Evolutionary conservation across 306 rosid genomes (phyloP).

Genomic region (Sicyos edulis): DNA sequence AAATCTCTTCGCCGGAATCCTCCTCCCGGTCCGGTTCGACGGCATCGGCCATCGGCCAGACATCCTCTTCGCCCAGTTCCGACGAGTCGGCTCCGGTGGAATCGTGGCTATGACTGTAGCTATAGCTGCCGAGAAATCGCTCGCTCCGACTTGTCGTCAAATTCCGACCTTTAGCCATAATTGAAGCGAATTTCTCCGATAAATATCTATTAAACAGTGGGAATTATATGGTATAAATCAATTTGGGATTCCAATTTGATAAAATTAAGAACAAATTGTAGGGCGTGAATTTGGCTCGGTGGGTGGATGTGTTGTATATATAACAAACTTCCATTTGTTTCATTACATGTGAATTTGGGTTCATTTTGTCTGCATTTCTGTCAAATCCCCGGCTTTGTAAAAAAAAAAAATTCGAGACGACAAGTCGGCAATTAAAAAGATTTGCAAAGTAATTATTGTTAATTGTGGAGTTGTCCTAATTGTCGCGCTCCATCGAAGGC

Average conservation of each 20-base stretch:
- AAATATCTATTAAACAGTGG: neutral
- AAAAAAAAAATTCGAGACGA: too few species aligned
- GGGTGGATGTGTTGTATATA: too few species aligned
- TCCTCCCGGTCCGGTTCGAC: conserved; percentile 22
- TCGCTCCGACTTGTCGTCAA: conserved; percentile 75
- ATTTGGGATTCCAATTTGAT: neutral
- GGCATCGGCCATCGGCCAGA: conserved; percentile 57
- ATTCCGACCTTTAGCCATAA: conserved; percentile 87
- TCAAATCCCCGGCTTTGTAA: neutral
- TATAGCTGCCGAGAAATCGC: conserved; percentile 56
- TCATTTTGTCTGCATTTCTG: conserved; percentile 67
- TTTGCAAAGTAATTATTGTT: too few species aligned
- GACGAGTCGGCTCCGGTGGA: conserved; percentile 36
- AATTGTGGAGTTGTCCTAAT: too few species aligned
- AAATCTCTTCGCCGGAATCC: conserved; percentile 8
- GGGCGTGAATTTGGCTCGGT: too few species aligned
- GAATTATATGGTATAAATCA: too few species aligned
- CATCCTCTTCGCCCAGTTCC: conserved; percentile 80
- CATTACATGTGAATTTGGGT: conserved; percentile 79
- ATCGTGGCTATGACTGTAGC: conserved; percentile 29
- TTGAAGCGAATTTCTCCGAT: neutral
- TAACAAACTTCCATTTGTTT: conserved; percentile 25
- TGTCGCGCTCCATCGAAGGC: too few species aligned
- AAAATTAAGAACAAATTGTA: neutral
- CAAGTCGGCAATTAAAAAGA: too few species aligned